phyloP scores from a whole-genome alignment of 2,329 filamentous ascomycete genomes.

The Uncinocarpus reesii region DNA sequence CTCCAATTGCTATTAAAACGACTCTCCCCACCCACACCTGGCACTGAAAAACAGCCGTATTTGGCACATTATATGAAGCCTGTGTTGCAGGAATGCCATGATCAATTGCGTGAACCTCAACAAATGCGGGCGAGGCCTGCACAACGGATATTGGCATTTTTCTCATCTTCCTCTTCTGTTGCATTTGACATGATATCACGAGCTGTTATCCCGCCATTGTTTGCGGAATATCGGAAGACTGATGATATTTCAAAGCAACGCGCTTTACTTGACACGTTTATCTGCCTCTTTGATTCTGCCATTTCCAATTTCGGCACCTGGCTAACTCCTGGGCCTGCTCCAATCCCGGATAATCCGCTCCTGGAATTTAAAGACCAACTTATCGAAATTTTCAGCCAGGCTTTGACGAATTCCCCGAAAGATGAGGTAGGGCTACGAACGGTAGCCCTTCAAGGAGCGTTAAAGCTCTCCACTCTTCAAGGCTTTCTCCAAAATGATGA shows the following conservation, averaged over 20 bases:
- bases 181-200: constrained; percentile 48
- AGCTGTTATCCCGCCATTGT: constrained; percentile 47
- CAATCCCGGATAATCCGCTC: constrained; percentile 34
- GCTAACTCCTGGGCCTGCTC: constrained; percentile 33
- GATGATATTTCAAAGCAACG: constrained; percentile 53
- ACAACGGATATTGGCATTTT: constrained; percentile 49
- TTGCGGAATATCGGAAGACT: constrained; percentile 51
- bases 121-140: constrained; percentile 58
- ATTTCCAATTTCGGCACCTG: constrained; percentile 48
- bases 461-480: constrained; percentile 38
- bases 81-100: constrained; percentile 56
- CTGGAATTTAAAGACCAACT: constrained; percentile 42
- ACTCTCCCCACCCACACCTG: constrained; percentile 38
- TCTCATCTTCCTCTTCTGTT: constrained; percentile 46
- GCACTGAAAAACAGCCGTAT: constrained; percentile 32
- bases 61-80: constrained; percentile 48
- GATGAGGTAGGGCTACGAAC: constrained; percentile 44
- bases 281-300: constrained; percentile 49
- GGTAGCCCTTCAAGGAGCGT: constrained; percentile 40
- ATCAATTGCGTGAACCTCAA: constrained; percentile 57
- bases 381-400: constrained; percentile 46
- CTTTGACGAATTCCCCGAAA: constrained; percentile 43
- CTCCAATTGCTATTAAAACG: constrained; percentile 47
- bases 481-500: constrained; percentile 44
- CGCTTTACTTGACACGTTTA: constrained; percentile 52